These are phyloP conservation scores for Claviceps sp. DNA, from an alignment of 2,329 filamentous ascomycete species.

Conservation along the genomic window DNA sequence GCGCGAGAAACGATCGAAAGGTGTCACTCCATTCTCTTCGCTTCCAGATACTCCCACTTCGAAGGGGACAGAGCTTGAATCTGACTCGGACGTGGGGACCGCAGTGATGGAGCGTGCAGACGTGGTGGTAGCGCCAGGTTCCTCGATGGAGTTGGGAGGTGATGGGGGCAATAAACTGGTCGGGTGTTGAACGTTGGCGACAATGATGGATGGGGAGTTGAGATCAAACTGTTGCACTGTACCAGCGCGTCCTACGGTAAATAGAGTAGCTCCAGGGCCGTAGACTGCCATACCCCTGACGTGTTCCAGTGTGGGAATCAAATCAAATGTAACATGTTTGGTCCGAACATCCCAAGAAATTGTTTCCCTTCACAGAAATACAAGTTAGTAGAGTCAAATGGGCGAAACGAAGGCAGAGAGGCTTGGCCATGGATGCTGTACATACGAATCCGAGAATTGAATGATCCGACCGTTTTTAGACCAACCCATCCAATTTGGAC, in stretches of 20 bases:
- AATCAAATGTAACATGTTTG: slow-evolving; percentile 88
- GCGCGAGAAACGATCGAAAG: slow-evolving; percentile 60
- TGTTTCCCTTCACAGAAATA: slow-evolving; percentile 69
- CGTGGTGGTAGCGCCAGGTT: slow-evolving; percentile 46
- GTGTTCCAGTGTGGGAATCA: slow-evolving; percentile 71
- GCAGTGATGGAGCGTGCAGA: slow-evolving; percentile 31
- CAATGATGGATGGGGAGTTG: slow-evolving; percentile 66
- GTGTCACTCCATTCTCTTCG: slow-evolving; percentile 66
- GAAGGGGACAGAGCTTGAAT: slow-evolving; percentile 39
- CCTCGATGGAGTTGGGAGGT: slow-evolving; percentile 68
- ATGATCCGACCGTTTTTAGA: slow-evolving; percentile 95
- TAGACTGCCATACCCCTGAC: slow-evolving; percentile 76
- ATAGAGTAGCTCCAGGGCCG: slow-evolving; percentile 79
- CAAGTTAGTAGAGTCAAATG: too few relatives aligned
- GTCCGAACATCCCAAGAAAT: slow-evolving; percentile 94
- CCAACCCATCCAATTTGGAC: slow-evolving; percentile 94
- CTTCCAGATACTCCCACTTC: slow-evolving; percentile 54
- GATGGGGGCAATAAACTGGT: slow-evolving; percentile 67
- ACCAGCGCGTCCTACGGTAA: slow-evolving; percentile 77
- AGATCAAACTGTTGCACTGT: slow-evolving; percentile 93
- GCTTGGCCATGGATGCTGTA: slow-evolving; percentile 13
- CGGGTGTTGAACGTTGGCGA: slow-evolving; percentile 77
- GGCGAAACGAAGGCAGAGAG: too few relatives aligned
- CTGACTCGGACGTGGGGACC: slow-evolving; percentile 38
- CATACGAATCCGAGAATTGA: slow-evolving; percentile 82